phyloP scores from a whole-genome alignment of 257 asterid species.

The Solanum microdontum region DNA sequence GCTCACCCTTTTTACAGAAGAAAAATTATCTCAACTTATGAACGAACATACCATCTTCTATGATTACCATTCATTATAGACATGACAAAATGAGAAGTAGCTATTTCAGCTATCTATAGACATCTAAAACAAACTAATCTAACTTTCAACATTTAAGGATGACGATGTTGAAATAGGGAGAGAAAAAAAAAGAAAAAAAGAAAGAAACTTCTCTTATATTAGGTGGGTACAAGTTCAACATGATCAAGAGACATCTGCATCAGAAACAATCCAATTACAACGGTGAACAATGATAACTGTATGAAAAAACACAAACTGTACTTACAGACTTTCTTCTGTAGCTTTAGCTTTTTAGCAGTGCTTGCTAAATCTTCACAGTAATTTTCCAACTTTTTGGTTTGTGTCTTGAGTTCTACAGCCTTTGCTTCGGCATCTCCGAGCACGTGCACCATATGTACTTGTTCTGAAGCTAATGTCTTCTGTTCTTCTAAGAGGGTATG shows the following conservation, averaged over 20 bases:
- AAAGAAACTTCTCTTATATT: conserved; percentile 7
- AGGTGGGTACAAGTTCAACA: conserved; percentile 60
- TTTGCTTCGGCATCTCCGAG: conserved; percentile 35
- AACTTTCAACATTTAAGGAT: not conserved
- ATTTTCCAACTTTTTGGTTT: conserved; percentile 30
- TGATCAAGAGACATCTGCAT: conserved; percentile 24
- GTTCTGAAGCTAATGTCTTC: conserved; percentile 30
- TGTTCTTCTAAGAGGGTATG: no score
- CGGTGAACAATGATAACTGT: conserved; percentile 36
- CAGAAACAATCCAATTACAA: conserved; percentile 18
- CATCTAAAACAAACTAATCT: not conserved
- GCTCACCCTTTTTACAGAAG: not conserved
- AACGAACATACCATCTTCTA: not conserved
- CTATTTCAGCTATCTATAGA: not conserved
- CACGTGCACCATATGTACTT: conserved; percentile 26
- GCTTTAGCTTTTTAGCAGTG: conserved; percentile 28
- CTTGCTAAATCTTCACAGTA: conserved; percentile 25
- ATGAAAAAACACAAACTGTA: conserved; percentile 33
- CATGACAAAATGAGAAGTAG: not conserved
- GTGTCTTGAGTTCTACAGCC: conserved; percentile 34
- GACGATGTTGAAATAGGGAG: not conserved
- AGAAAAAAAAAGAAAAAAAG: not conserved
- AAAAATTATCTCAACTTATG: not conserved
- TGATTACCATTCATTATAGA: not conserved
- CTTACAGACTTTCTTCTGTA: conserved; percentile 36